Evolutionary conservation across 495 filamentous ascomycete species (phyloP).

Genomic region (Glonium stellatum): DNA sequence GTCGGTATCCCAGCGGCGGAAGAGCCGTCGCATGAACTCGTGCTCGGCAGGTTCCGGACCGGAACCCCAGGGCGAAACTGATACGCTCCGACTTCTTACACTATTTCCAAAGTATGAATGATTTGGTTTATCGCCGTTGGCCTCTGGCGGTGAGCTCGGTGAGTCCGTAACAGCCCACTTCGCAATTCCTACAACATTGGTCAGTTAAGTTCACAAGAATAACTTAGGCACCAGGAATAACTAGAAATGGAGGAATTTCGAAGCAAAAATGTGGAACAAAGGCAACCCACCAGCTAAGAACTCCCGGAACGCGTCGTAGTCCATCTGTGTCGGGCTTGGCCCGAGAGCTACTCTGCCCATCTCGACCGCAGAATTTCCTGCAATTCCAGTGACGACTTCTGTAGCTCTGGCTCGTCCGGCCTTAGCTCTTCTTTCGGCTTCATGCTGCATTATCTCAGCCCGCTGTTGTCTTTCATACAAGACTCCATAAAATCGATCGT

Average conservation of each 20-base stretch:
- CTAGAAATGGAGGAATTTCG: too few species aligned
- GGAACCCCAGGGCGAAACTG: constrained; percentile 62
- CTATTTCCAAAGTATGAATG: constrained; percentile 52
- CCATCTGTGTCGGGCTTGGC: constrained; percentile 83
- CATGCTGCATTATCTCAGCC: constrained; percentile 67
- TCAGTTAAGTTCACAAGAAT: too few species aligned
- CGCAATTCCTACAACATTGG: constrained; percentile 47
- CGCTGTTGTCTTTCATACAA: constrained; percentile 86
- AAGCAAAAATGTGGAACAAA: neutral
- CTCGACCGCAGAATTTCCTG: constrained; percentile 47
- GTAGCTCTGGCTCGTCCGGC: constrained; percentile 49
- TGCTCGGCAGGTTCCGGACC: constrained; percentile 84
- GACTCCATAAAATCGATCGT: constrained; percentile 86
- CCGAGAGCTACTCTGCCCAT: constrained; percentile 84
- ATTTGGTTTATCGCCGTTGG: constrained; percentile 47
- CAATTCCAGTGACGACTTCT: constrained; percentile 42
- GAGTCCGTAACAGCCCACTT: constrained; percentile 88
- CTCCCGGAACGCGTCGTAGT: constrained; percentile 91
- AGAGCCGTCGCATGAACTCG: constrained; percentile 88
- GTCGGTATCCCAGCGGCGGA: constrained; percentile 78
- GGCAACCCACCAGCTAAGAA: constrained; percentile 60
- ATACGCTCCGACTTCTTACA: constrained; percentile 42
- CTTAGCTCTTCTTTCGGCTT: constrained; percentile 58
- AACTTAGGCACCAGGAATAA: too few species aligned
- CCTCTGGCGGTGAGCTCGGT: constrained; percentile 50